Percentiles rank a stretch among this genome's conserved stretches.
These are phyloP conservation scores for Blastobotrys indianensis DNA, from an alignment of 1,139 yeast genomes.

Conservation along the genomic window DNA sequence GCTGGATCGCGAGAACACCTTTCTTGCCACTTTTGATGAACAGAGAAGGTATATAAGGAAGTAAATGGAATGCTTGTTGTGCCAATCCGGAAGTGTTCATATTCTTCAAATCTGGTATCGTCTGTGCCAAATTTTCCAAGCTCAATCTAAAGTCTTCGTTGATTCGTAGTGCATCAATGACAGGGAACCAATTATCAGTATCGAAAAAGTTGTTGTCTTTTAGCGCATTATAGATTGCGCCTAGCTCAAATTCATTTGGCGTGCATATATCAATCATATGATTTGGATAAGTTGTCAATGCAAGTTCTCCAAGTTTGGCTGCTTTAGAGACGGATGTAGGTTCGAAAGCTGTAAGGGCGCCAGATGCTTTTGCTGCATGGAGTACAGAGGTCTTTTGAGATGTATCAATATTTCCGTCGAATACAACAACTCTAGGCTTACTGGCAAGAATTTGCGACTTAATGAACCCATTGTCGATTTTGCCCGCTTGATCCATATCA, in stretches of 20 bases:
- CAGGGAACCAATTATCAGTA: slow-evolving; percentile 66
- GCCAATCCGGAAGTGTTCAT: slow-evolving; percentile 46
- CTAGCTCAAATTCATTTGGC: slow-evolving; percentile 64
- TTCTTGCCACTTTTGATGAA: slow-evolving; percentile 60
- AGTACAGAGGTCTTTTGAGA: slow-evolving; percentile 40
- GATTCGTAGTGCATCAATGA: slow-evolving; percentile 56
- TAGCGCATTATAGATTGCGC: slow-evolving; percentile 48
- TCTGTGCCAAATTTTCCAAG: slow-evolving; percentile 32
- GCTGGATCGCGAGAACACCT: slow-evolving; percentile 53
- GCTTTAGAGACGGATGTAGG: slow-evolving; percentile 74
- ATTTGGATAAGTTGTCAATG: slow-evolving; percentile 33
- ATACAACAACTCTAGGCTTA: slow-evolving; percentile 41
- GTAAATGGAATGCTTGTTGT: slow-evolving; percentile 62
- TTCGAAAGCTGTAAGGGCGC: slow-evolving; percentile 49
- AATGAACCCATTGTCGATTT: slow-evolving; percentile 42
- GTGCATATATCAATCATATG: slow-evolving; percentile 45
- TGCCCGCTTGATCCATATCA: slow-evolving; percentile 69
- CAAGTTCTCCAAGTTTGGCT: slow-evolving; percentile 24
- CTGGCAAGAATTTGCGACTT: slow-evolving; percentile 24
- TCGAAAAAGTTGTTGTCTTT: slow-evolving; percentile 49
- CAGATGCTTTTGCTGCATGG: slow-evolving; percentile 20
- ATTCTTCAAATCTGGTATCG: slow-evolving; percentile 25
- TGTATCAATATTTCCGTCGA: slow-evolving; percentile 65
- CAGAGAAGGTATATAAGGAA: slow-evolving; percentile 68
- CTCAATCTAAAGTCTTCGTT: slow-evolving; percentile 43